Conservation (phyloP, 768 basidiomycete species). For the Cystofilobasidium capitatum region DNA sequence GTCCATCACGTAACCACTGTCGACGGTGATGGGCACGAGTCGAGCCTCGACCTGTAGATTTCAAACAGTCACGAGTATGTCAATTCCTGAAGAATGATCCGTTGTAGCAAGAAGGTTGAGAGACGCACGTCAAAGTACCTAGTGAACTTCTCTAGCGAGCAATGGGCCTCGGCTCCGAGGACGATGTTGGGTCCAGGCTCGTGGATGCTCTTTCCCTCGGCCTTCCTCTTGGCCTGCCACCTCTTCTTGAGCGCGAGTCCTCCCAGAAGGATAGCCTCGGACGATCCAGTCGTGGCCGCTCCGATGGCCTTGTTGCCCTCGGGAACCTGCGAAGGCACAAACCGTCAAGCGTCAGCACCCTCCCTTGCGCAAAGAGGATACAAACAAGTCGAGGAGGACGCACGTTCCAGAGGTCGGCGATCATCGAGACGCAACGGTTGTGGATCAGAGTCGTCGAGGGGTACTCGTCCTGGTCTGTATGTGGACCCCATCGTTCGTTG, state of each 20-base stretch:
- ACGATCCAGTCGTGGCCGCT: conserved; percentile 61
- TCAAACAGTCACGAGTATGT: conserved; percentile 51
- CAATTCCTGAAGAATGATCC: too few relatives aligned
- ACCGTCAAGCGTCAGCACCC: neutral
- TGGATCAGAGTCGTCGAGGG: conserved; percentile 50
- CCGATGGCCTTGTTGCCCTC: conserved; percentile 51
- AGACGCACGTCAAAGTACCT: conserved; percentile 40
- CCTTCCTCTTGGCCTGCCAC: conserved; percentile 59
- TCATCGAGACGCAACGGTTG: conserved; percentile 46
- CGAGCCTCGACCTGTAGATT: conserved; percentile 55
- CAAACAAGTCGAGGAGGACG: neutral
- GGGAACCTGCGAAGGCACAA: conserved; percentile 37
- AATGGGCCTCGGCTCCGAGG: conserved; percentile 50
- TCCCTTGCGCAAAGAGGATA: neutral
- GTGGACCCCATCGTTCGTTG: conserved; percentile 21
- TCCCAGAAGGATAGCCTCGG: conserved; percentile 63
- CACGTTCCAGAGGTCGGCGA: conserved; percentile 59
- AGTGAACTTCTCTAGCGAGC: conserved; percentile 62
- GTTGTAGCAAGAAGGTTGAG: too few relatives aligned
- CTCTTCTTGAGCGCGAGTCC: conserved; percentile 62
- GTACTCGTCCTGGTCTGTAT: conserved; percentile 62
- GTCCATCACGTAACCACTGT: conserved; percentile 68
- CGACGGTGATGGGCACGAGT: conserved; percentile 55
- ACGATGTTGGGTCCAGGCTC: conserved; percentile 51
- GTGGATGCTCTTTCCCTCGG: conserved; percentile 52